Base-by-base conservation (phyloP, 257 asterid genomes). In the Petrea volubilis region DNA sequence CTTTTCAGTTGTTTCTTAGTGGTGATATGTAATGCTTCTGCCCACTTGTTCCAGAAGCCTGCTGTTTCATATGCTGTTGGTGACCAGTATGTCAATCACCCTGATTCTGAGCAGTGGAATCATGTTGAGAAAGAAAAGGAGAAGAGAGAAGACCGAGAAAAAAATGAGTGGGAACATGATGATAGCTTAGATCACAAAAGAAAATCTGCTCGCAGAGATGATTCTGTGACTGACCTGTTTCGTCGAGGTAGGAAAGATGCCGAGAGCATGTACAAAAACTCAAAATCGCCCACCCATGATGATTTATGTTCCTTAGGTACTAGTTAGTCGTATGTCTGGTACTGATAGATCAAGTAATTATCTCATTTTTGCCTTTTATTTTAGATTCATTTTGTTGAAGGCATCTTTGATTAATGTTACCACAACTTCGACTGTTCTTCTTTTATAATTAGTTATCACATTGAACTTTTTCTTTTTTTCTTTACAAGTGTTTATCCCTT, bases 181-280 rank as follows among this genome's bases (percentile, higher is more conserved):
- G 87, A 78, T 49, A 80, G 70, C 72, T 49, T 68, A 44, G 80
- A 75, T 53, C 82, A 70, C 52, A 77, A 76, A 64, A 79, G 86
- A 74, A 89, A 81, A 82, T 78, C 81, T 79, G 83, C 80, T 70
- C 68, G 55, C 33, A 72, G 76, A 25, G 87, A 84, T 71, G 93
- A 82, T 75, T 67, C 71, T 64, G 79, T 64, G 43, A 70, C 75
- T 33, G 91, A 80, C 71, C 90, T 84, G 72, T 81, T 80, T 75
- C 85, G 78, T 66, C 87, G 74, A 82, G 91, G 95, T 95, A 80
- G 59, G 79, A 68, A 71, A 69, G 78, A 57, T 79, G 67, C 57
- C 24, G 68, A 77, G 58, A 55, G 57, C 56, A 50, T 59, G 34
- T 49, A 5, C 44, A 36, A 40, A 43, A 36, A 17, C 68, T 43